Evolutionary conservation across 768 basidiomycete genomes (phyloP).

Genomic region (Rhodotorula diobovata): DNA sequence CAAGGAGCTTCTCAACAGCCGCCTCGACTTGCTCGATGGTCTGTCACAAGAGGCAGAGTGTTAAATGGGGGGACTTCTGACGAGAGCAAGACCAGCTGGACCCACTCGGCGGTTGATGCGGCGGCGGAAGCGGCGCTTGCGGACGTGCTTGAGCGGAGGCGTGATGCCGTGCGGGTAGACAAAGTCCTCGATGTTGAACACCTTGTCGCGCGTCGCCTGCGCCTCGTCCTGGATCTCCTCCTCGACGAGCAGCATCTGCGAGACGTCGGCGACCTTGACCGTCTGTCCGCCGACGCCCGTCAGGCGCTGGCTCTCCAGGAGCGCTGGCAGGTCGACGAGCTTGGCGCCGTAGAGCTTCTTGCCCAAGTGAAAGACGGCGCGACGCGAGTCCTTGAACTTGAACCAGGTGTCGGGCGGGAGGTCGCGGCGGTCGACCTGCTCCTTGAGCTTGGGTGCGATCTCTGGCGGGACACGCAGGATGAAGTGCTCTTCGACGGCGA

Average conservation of each 20-base stretch:
- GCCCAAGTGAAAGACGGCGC: conserved; percentile 83
- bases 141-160: conserved; percentile 80
- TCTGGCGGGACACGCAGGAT: conserved; percentile 70
- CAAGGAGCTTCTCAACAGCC: conserved; percentile 80
- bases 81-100: conserved; percentile 17
- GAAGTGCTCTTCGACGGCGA: conserved; percentile 96
- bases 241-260: conserved; percentile 90
- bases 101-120: conserved; percentile 73
- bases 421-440: conserved; percentile 75
- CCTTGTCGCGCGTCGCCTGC: conserved; percentile 56
- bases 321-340: conserved; percentile 89
- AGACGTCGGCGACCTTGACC: conserved; percentile 98
- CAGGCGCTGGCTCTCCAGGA: conserved; percentile 92
- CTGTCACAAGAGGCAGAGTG: conserved; percentile 48
- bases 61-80: too few relatives aligned
- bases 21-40: conserved; percentile 92
- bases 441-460: conserved; percentile 54
- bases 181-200: conserved; percentile 87
- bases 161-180: conserved; percentile 96
- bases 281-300: conserved; percentile 84
- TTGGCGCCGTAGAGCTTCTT: conserved; percentile 78
- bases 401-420: conserved; percentile 85
- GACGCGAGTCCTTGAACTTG: conserved; percentile 93
- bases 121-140: conserved; percentile 89
- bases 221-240: conserved; percentile 60